Evolutionary conservation across 129 eudicot genomes (phyloP).

Genomic region (Pittosporum tobira): DNA sequence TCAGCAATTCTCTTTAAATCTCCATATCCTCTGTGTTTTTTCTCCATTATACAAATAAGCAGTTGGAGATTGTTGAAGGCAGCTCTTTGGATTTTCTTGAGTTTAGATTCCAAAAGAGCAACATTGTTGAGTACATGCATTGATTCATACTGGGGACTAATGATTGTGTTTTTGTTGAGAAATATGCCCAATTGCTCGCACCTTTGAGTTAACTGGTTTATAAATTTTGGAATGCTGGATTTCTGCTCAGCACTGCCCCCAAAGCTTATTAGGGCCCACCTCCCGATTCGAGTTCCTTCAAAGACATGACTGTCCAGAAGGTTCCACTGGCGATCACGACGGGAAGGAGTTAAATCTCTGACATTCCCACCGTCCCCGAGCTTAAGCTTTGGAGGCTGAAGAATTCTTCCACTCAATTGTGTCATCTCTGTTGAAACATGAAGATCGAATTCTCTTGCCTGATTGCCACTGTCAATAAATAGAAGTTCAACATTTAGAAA

Average conservation of each 20-base stretch:
- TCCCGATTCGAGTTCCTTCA: conserved; percentile 73
- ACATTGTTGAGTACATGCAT: conserved; percentile 73
- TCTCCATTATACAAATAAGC: conserved; percentile 84
- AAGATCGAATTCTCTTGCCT: conserved; percentile 63
- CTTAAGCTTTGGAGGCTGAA: conserved; percentile 81
- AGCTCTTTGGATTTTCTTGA: conserved; percentile 51
- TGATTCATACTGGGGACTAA: conserved; percentile 66
- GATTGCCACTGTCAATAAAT: conserved; percentile 48
- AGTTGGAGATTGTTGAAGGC: conserved; percentile 65
- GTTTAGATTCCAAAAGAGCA: conserved; percentile 51
- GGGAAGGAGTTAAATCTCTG: conserved; percentile 53
- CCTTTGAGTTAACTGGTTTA: conserved; percentile 52
- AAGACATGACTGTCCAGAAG: conserved; percentile 79
- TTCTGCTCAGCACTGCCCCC: conserved; percentile 72
- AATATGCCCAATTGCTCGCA: conserved; percentile 84
- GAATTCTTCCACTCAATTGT: conserved; percentile 66
- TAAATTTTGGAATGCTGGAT: conserved; percentile 52
- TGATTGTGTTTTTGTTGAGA: conserved; percentile 52
- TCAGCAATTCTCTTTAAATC: conserved; percentile 88
- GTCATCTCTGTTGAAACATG: conserved; percentile 70
- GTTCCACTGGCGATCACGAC: conserved; percentile 92
- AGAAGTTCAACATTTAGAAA: too few species aligned
- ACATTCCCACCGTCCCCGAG: conserved; percentile 85
- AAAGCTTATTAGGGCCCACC: conserved; percentile 86
- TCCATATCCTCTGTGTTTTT: conserved; percentile 85